A percentile compares a stretch with the other conserved stretches of the same genome.
Evolutionary conservation across 345 rosid species (phyloP).

Genomic region (Odontarrhena argentea): DNA sequence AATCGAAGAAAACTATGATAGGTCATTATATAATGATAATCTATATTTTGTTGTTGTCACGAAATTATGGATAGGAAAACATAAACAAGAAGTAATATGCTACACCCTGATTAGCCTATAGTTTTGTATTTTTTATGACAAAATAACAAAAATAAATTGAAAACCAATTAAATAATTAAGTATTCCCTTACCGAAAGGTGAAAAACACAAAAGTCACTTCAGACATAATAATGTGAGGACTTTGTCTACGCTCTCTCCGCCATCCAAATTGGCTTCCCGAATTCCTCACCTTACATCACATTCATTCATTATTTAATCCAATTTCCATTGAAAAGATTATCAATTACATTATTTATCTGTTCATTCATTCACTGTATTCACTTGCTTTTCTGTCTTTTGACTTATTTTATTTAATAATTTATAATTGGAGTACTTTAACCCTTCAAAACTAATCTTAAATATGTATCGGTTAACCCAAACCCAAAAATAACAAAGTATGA

Average conservation of each 20-base stretch:
- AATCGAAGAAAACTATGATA: too few relatives aligned
- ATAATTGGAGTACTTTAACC: background rate
- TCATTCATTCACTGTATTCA: slow-evolving; percentile 2
- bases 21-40: too few relatives aligned
- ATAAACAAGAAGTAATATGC: too few relatives aligned
- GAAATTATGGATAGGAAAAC: too few relatives aligned
- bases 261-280: slow-evolving; percentile 35
- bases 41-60: too few relatives aligned
- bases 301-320: slow-evolving; percentile 26
- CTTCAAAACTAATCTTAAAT: too few relatives aligned
- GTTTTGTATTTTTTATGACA: too few relatives aligned
- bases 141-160: background rate
- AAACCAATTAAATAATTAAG: background rate
- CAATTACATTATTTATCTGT: slow-evolving; percentile 17
- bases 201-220: slow-evolving; percentile 30
- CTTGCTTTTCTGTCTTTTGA: background rate
- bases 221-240: slow-evolving; percentile 37
- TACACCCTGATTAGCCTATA: too few relatives aligned
- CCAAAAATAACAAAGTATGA: too few relatives aligned
- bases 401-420: slow-evolving; percentile 1
- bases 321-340: slow-evolving; percentile 6
- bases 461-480: too few relatives aligned
- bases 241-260: slow-evolving; percentile 30
- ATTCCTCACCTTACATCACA: slow-evolving; percentile 32
- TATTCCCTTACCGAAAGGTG: slow-evolving; percentile 22